Base-by-base conservation (phyloP, 2,329 filamentous ascomycete species). In the Curvularia eragrostidis region DNA sequence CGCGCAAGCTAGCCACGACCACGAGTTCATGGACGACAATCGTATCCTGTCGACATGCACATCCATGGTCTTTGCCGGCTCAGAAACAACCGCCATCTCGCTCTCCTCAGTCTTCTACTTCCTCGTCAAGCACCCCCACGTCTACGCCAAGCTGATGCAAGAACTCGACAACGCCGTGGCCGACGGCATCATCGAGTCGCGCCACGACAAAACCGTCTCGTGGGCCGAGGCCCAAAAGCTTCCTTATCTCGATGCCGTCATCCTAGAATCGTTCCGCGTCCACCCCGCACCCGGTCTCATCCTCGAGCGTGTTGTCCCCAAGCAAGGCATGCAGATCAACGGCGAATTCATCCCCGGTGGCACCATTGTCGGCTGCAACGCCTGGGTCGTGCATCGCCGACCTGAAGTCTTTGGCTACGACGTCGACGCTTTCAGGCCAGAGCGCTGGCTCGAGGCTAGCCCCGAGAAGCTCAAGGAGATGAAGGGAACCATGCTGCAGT, bases 71-170 rank as follows among this genome's bases (percentile, higher is more conserved):
- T 85, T 90, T 65, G 91, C 91, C 0, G 90, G 91, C 3, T 89
- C 86, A 2, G 91, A 95, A 75, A 94, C 91, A 0, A 94, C 91
- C 0, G 90, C 89, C 38, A 93, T 93, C 69, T 87, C 85, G 6
- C 81, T 93, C 0, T 85, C 85, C 5, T 83, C 87, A 6, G 84
- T 93, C 0, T 91, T 94, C 68, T 93, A 93, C 76, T 88, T 87
- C 73, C 77, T 93, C 3, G 81, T 93, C 34, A 88, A 87, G 68
- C 85, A 87, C 66, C 87, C 87, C 0, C 36, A 64, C 0, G 81
- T 81, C 13, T 84, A 90, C 59, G 69, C 74, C 3, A 82, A 82
- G 38, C 77, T 91, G 52, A 83, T 84, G 67, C 65, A 76, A 1
- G 90, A 93, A 71, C 74, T 93, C 0, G 88, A 91, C 67, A 78